A percentile compares a stretch with the other conserved stretches of the same genome.
Evolutionary conservation across 2,329 filamentous ascomycete species (phyloP).

Genomic region (Mariannaea sp.): DNA sequence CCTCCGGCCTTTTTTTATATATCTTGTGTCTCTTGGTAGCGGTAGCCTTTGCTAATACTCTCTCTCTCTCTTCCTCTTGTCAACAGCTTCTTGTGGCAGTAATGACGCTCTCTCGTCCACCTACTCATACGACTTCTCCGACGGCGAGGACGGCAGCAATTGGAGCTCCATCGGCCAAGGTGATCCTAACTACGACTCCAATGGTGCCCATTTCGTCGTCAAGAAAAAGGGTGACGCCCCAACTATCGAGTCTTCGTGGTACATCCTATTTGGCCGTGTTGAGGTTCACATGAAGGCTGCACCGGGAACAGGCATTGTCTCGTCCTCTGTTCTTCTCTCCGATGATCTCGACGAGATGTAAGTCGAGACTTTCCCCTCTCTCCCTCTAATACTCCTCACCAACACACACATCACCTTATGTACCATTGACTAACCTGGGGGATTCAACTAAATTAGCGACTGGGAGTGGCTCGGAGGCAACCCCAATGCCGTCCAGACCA

Average conservation of each 20-base stretch:
- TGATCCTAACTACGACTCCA: constrained; percentile 26
- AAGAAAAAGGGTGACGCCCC: constrained; percentile 60
- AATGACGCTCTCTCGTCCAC: constrained; percentile 26
- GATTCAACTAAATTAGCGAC: constrained; percentile 50
- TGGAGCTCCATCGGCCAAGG: constrained; percentile 29
- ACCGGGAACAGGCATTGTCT: constrained; percentile 75
- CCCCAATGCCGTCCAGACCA: constrained; percentile 75
- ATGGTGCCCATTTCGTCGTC: constrained; percentile 55
- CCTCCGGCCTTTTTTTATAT: not conserved
- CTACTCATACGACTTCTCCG: constrained; percentile 30
- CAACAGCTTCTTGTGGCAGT: constrained; percentile 12
- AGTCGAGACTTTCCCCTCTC: too few species aligned
- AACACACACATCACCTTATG: not conserved
- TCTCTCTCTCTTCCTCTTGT: constrained; percentile 5
- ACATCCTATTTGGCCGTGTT: constrained; percentile 82
- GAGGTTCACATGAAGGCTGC: constrained; percentile 73
- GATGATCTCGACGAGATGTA: constrained; percentile 65
- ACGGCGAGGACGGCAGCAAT: constrained; percentile 26
- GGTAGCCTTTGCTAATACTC: not conserved
- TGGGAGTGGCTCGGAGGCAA: constrained; percentile 86
- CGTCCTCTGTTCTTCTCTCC: constrained; percentile 75
- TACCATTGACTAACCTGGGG: not conserved
- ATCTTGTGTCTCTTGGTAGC: too few species aligned
- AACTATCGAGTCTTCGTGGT: constrained; percentile 71
- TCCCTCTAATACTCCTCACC: not conserved